Base-by-base conservation (phyloP, 2,329 filamentous ascomycete genomes). In the Aspergillus carbonarius region DNA sequence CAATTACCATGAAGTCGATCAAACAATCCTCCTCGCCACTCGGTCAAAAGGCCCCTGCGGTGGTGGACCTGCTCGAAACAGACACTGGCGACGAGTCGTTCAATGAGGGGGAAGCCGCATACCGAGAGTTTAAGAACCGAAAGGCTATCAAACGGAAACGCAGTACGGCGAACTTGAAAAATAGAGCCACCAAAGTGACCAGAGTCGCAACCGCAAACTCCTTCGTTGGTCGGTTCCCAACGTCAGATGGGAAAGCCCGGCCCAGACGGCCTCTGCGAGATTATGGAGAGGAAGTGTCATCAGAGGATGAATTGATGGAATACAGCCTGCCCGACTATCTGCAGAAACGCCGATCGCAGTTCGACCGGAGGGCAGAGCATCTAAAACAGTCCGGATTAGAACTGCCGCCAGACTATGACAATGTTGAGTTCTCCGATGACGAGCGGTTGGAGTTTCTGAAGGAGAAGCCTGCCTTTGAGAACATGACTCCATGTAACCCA, bases 401-500 rank as follows among this genome's bases (percentile, higher is more conserved):
- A 61, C 74, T 96, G 2, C 92, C 95, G 0, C 95, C 95, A 0
- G 83, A 85, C 50, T 96, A 89, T 70, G 83, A 87, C 1, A 87
- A 88, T 49, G 81, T 97, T 15, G 82, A 89, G 9, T 93, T 96
- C 63, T 90, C 88, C 0, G 90, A 92, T 52, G 83, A 88, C 60
- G 86, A 89, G 53, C 76, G 78, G 5, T 72, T 88, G 32, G 85
- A 84, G 60, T 79, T 85, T 10, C 72, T 91, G 12, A 78, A 83
- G 55, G 88, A 93, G 71, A 88, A 87, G 54, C 93, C 93, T 0
- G 77, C 83, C 1, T 90, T 98, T 54, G 75, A 77, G 72, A 82
- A 67, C 70, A 70, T 66, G 77, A 87, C 85, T 53, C 88, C 90
- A 0, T 88, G 85, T 34, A 83, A 88, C 13, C 80, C 82, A 0